phyloP scores from a whole-genome alignment of 2,329 filamentous ascomycete genomes.

The Monosporascus sp. region DNA sequence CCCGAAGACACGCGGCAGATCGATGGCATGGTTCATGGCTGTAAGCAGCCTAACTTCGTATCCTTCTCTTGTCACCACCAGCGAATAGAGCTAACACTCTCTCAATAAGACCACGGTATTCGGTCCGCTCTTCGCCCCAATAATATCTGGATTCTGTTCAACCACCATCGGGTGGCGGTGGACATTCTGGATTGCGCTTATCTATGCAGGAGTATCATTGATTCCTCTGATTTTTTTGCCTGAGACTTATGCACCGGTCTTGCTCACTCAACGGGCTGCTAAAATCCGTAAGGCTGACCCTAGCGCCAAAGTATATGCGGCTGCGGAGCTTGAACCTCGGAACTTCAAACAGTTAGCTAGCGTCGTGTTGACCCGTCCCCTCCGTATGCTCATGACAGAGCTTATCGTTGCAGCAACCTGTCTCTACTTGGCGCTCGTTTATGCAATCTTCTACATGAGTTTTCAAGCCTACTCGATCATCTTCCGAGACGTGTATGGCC shows the following conservation, averaged over 20 bases:
- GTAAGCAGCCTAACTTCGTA: constrained; percentile 31
- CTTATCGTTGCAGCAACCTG: constrained; percentile 68
- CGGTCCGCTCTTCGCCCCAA: constrained; percentile 62
- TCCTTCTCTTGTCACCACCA: not conserved
- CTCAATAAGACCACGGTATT: constrained; percentile 51
- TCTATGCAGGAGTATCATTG: constrained; percentile 60
- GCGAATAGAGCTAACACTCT: constrained; percentile 3
- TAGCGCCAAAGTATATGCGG: constrained; percentile 48
- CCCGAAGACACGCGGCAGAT: constrained; percentile 50
- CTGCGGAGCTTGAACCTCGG: constrained; percentile 58
- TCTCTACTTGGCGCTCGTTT: constrained; percentile 66
- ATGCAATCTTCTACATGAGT: constrained; percentile 64
- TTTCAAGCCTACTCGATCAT: constrained; percentile 73
- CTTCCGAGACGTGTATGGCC: constrained; percentile 58
- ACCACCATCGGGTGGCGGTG: constrained; percentile 61
- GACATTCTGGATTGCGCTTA: constrained; percentile 66
- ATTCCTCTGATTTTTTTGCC: constrained; percentile 58
- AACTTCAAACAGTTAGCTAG: constrained; percentile 55
- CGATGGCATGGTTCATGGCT: constrained; percentile 61
- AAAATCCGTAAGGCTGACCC: constrained; percentile 53
- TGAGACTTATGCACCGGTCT: constrained; percentile 57
- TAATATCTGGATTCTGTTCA: constrained; percentile 59
- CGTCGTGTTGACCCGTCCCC: constrained; percentile 65
- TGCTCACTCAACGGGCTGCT: constrained; percentile 52
- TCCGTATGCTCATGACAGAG: constrained; percentile 69